Evolutionary conservation across 1,139 yeast species (phyloP), one percentile per base, ranked within the genome.

Genomic region (Yamadazyma kanchanaburiensis): DNA sequence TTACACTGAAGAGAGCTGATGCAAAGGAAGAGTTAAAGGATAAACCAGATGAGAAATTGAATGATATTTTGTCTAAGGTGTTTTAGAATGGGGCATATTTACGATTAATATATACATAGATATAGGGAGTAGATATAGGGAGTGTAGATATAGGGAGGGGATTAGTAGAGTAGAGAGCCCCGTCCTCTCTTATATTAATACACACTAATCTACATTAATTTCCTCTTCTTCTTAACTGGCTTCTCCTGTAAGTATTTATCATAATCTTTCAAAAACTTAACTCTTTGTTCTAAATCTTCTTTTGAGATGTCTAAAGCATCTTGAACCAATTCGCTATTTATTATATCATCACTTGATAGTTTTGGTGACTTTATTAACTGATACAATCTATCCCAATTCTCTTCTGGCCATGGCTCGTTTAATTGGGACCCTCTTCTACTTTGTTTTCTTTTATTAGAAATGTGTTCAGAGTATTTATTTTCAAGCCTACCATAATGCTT

Each of bases 1-100:
- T 82, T 16, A 62, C 77, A 8, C 76, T 85, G 12, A 70, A 72
- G 9, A 71, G 91, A 46, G 83, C 87, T 1, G 76, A 71, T 40
- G 87, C 86, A 13, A 63, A 67, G 12, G 58, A 59, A 3, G 54
- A 61, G 23, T 58, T 72, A 30, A 78, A 80, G 48, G 58, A 67
- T n/a, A 60, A 62, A 40, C 69, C 70, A 14, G 50, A 58, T 21
- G 63, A 61, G 8, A 66, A 70, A 31, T 57, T 80, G 33, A 60
- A 60, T 25, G 63, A 55, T 20, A 80, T 80, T 20, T 57, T 68
- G 36, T 61, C 70, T 2, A 56, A 56, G 34, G 57, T 58, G 8
- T 58, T 58, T 33, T 57, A 42, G n/a, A n/a, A n/a, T n/a, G n/a
- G n/a, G n/a, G n/a, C n/a, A n/a, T n/a, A n/a, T n/a, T n/a, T n/a